A percentile compares a stretch with the other conserved stretches of the same genome.
Conservation (phyloP, 371 early-diverging fungal species). For the Apophysomyces sp. region DNA sequence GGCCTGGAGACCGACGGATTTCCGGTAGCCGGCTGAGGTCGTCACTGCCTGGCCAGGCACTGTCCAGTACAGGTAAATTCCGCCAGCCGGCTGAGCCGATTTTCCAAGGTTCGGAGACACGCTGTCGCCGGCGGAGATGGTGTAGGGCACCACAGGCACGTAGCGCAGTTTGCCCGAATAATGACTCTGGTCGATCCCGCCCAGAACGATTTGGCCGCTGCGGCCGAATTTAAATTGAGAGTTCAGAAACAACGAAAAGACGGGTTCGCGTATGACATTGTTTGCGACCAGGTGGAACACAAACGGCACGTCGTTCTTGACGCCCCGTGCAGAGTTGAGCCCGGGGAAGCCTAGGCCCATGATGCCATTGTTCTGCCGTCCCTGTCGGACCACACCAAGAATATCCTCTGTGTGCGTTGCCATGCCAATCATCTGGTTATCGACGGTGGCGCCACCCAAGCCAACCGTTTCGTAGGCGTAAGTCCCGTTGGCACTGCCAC, state of each 20-base stretch:
- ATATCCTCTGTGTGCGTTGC: conserved; percentile 18
- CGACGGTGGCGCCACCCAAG: conserved; percentile 17
- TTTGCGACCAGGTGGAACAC: conserved; percentile 18
- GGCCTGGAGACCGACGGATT: conserved; percentile 3
- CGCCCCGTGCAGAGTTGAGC: conserved; percentile 15
- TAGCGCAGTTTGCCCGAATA: conserved; percentile 18
- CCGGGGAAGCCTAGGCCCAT: conserved; percentile 29
- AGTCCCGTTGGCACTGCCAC: conserved; percentile 37
- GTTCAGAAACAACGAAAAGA: conserved; percentile 28
- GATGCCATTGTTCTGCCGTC: conserved; percentile 27
- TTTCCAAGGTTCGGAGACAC: conserved; percentile 13
- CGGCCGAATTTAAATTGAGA: conserved; percentile 6
- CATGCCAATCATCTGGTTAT: conserved; percentile 26
- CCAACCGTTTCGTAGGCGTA: conserved; percentile 25
- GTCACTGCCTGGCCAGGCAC: conserved; percentile 18
- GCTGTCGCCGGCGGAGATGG: conserved; percentile 3
- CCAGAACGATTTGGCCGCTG: conserved; percentile 28
- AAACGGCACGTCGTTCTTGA: conserved; percentile 16
- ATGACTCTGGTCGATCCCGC: conserved; percentile 19
- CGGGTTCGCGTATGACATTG: conserved; percentile 13
- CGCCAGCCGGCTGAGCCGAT: not conserved
- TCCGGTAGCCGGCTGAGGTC: not conserved
- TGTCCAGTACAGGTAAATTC: conserved; percentile 22
- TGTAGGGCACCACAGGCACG: conserved; percentile 27
- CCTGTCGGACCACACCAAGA: conserved; percentile 11